Base-by-base conservation (phyloP, 176 grass and related monocot genomes). In the Aechmea fasciata region DNA sequence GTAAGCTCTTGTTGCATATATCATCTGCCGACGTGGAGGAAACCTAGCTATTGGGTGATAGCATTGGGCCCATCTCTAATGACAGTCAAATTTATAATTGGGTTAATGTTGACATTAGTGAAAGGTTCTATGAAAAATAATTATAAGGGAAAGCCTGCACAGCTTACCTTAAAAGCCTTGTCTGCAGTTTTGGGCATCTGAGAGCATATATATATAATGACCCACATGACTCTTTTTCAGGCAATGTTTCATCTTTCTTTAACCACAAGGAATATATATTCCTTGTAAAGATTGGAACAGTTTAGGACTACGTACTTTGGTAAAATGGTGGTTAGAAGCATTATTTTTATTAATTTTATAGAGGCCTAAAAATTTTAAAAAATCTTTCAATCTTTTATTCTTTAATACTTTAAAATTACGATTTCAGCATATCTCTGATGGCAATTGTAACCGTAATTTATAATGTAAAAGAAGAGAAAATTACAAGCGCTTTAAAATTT, bases 131-230 rank as follows among this genome's bases (percentile, higher is more conserved):
- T 87, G 77, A 87, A 81, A 74, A n/a, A n/a, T 80, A 47, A 87
- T 87, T 76, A 57, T 52, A 71, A 87, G 83, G 85, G 76, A 77
- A 77, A 80, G 70, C n/a, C n/a, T n/a, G 83, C 85, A 87, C 80
- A 87, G 83, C 77, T 87, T 77, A 57, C 73, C 85, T 83, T 83
- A 80, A 47, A 61, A 87, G 85, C 83, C 83, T 83, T 87, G 85
- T 83, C 83, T 87, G 85, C 80, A 83, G 81, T 83, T 87, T 24
- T 24, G 85, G 81, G 65, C 85, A 87, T 87, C 81, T 87, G 72
- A 77, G 81, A 83, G 85, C n/a, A n/a, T n/a, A n/a, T 0, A 24
- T 24, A 24, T 24, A 83, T 87, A 77, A 81, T 67, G 81, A 83
- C 85, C 66, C 81, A 77, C 77, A 87, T 80, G 85, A 73, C 33